Evolutionary conservation across 495 filamentous ascomycete species (phyloP), one percentile per base, ranked within the genome.

Genomic region (Articulospora tetracladia): DNA sequence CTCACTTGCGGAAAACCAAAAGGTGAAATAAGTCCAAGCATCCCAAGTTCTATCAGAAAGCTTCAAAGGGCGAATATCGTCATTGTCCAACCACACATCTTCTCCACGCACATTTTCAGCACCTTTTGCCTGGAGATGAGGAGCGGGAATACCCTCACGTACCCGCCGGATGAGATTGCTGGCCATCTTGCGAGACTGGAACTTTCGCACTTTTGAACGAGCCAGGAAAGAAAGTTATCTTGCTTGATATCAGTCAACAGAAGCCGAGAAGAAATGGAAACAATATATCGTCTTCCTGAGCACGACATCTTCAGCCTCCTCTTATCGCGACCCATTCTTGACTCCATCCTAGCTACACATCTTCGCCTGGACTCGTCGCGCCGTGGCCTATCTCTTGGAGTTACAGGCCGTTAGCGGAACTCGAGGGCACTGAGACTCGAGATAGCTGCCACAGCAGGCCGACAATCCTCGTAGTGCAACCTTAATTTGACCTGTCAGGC

Each of bases 1-100:
- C 62, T 48, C 47, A 62, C 59, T 71, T 10, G 73, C 73, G 8
- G 73, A 73, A 55, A 72, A 75, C 73, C 73, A 75, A 53, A 75
- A 75, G 23, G 68, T 62, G 13, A 73, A 64, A 47, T 75, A 75
- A 1, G 73, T 73, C 59, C 71, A 63, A n/a, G 69, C 66, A 22
- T 65, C 65, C 73, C 73, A 75, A 36, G 71, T 73, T 24, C 73
- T 63, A 47, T 75, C 68, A 32, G 67, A 64, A 1, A 67, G 53
- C 56, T 69, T 68, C 15, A 69, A 68, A 7, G 73, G 73, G 20
- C 71, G 70, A 44, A 75, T 72, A 22, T 72, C 73, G 57, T 73
- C 68, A 59, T 74, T 74, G 59, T 74, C 72, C 32, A 74, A 59
- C 64, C 64, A 66, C 51, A 63, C 55, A 56, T 66, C 55, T 27